Evolutionary conservation across 352 stramenopile genomes (phyloP), one percentile per base, ranked within the genome.

Genomic region (Globisporangium viniferum): DNA sequence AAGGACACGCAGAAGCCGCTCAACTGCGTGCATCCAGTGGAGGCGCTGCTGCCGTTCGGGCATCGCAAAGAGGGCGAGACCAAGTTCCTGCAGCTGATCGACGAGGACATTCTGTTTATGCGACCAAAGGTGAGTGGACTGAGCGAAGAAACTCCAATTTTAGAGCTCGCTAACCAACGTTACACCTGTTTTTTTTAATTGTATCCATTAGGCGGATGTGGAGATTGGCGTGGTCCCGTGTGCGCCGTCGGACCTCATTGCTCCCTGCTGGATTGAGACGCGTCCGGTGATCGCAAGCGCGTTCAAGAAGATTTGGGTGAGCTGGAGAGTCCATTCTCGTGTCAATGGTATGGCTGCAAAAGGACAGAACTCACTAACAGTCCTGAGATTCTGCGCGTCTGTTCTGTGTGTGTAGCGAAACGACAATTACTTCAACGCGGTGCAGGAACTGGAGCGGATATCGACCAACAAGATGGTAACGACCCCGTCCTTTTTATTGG

Each of bases 211-310:
- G 83, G 78, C 72, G 55, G 76, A 68, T n/a, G 74, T 94, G 22
- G 86, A 91, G 64, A 91, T 94, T 64, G 74, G 82, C 20, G 84
- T 94, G 12, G 69, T 92, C 29, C 84, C 86, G 20, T 91, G 84
- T 54, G 71, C 82, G 12, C 69, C 75, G 24, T 73, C 74, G 7
- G 72, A 72, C 9, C 70, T 92, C 14, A 72, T 94, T 6, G 78
- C 77, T 41, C 77, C 84, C 46, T 92, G 86, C 59, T 91, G 81
- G 82, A 72, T 94, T 12, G 79, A 92, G 57, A 82, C 72, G 8
- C 74, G 84, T 35, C 84, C 86, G 39, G 53, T 78, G 15, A 62
- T 92, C 18, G 88, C 81, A 62, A 77, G 74, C n/a, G 81, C 78
- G 10, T 91, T 92, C 41, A 76, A 88, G 36, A 82, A 77, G 60